These are phyloP conservation scores for Microbotryum scabiosae DNA, from an alignment of 1,284 basidiomycete species.

Conservation along the genomic window DNA sequence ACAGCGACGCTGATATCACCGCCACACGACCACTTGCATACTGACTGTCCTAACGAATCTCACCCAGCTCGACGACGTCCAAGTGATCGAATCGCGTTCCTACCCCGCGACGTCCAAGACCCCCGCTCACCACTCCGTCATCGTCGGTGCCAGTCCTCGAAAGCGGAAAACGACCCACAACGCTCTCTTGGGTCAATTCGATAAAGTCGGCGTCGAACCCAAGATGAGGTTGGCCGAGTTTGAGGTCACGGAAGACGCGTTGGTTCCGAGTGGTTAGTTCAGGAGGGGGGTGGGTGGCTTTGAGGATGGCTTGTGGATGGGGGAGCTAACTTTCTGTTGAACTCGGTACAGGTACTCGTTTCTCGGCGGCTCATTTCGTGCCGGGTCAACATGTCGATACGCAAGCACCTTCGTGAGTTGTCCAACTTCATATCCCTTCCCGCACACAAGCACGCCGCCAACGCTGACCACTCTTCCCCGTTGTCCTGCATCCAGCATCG, in stretches of 20 bases:
- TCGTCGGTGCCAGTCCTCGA: constrained; percentile 40
- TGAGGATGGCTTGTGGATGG: neutral
- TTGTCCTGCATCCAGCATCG: too few relatives aligned
- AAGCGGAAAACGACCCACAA: constrained; percentile 50
- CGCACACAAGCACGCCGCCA: too few relatives aligned
- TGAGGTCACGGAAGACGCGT: constrained; percentile 75
- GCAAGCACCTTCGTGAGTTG: constrained; percentile 73
- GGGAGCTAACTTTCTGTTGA: neutral
- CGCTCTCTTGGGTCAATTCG: constrained; percentile 79
- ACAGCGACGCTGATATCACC: too few relatives aligned
- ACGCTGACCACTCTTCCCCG: too few relatives aligned
- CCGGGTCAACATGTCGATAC: constrained; percentile 97
- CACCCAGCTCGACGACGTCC: constrained; percentile 45
- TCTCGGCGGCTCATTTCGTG: constrained; percentile 92
- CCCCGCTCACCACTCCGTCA: constrained; percentile 42
- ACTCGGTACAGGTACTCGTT: constrained; percentile 57
- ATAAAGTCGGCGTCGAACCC: constrained; percentile 67
- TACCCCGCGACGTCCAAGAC: constrained; percentile 33
- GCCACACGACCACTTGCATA: too few relatives aligned
- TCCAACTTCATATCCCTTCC: too few relatives aligned
- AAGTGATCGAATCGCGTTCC: constrained; percentile 40
- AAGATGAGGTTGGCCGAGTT: constrained; percentile 89
- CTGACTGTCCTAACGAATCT: constrained; percentile 2
- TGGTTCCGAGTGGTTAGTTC: constrained; percentile 71
- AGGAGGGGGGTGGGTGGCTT: too few relatives aligned